These are phyloP conservation scores for Calonectria leucothoes DNA, from an alignment of 2,329 filamentous ascomycete genomes.

Conservation along the genomic window DNA sequence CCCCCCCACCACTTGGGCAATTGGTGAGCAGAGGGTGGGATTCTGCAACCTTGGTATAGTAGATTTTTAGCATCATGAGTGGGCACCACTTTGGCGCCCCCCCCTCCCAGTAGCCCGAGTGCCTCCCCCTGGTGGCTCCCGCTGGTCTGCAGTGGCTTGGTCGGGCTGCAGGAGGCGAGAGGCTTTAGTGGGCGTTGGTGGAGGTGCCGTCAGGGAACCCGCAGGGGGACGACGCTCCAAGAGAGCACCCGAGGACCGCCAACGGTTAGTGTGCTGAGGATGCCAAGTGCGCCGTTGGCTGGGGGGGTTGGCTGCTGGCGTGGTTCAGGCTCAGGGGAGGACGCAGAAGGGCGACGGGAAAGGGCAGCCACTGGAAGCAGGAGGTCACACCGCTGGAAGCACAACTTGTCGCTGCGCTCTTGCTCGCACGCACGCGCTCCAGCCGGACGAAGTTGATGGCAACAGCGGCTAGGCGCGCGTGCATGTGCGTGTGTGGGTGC, in stretches of 20 bases:
- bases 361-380: conserved; percentile 2
- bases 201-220: background rate
- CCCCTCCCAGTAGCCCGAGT: conserved; percentile 4
- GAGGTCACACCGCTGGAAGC: conserved; percentile 2
- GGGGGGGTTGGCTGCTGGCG: conserved; percentile 1
- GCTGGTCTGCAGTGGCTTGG: conserved; percentile 10
- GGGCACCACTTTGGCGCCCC: background rate
- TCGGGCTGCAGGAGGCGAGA: background rate
- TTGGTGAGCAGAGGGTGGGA: conserved; percentile 1
- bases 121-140: conserved; percentile 6
- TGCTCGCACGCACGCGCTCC: background rate
- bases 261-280: conserved; percentile 1
- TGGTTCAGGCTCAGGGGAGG: conserved; percentile 21
- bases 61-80: conserved; percentile 13
- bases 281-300: conserved; percentile 13
- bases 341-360: background rate
- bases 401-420: too few species aligned
- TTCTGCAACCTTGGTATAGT: conserved; percentile 1
- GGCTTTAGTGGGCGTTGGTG: conserved; percentile 5
- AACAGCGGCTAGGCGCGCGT: conserved; percentile 1
- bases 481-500: background rate
- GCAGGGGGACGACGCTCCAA: conserved; percentile 1
- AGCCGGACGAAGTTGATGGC: background rate
- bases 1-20: conserved; percentile 18
- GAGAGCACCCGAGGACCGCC: conserved; percentile 1